Percentiles rank a stretch among this genome's conserved stretches.
phyloP scores from a whole-genome alignment of 106 monocot genomes.

The Dioscorea alata region DNA sequence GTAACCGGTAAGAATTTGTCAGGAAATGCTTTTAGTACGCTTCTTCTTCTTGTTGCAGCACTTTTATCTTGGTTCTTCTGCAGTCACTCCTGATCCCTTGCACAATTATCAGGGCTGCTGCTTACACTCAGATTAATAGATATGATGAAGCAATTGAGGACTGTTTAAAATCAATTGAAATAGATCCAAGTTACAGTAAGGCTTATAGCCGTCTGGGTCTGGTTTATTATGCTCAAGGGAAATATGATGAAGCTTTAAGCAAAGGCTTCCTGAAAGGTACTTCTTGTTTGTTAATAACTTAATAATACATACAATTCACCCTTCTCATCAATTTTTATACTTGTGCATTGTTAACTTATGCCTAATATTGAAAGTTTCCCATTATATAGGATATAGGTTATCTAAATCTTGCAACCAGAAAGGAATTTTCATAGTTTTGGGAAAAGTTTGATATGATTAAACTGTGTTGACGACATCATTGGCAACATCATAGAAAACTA shows the following conservation, averaged over 20 bases:
- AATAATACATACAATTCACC: not conserved
- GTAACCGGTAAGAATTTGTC: constrained; percentile 54
- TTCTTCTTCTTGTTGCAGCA: too few relatives aligned
- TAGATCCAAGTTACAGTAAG: constrained; percentile 78
- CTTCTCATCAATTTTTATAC: not conserved
- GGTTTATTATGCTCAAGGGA: constrained; percentile 64
- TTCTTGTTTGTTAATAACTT: not conserved
- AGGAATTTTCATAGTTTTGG: not conserved
- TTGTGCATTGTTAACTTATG: not conserved
- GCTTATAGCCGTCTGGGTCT: constrained; percentile 78
- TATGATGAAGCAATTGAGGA: constrained; percentile 68
- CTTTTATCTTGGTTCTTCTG: too few relatives aligned
- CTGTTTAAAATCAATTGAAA: constrained; percentile 72
- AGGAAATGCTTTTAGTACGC: too few relatives aligned
- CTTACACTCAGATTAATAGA: constrained; percentile 55
- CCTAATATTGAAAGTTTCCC: not conserved
- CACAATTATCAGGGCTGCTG: constrained; percentile 70
- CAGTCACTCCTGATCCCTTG: too few relatives aligned
- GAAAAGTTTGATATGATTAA: not conserved
- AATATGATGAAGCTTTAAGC: constrained; percentile 55
- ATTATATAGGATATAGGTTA: not conserved
- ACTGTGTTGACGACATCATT: too few relatives aligned
- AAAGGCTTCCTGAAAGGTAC: constrained; percentile 39
- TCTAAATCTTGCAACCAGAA: not conserved
- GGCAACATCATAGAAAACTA: too few relatives aligned